These are phyloP conservation scores for Aureobasidium namibiae DNA, from an alignment of 2,329 filamentous ascomycete species.

Conservation along the genomic window DNA sequence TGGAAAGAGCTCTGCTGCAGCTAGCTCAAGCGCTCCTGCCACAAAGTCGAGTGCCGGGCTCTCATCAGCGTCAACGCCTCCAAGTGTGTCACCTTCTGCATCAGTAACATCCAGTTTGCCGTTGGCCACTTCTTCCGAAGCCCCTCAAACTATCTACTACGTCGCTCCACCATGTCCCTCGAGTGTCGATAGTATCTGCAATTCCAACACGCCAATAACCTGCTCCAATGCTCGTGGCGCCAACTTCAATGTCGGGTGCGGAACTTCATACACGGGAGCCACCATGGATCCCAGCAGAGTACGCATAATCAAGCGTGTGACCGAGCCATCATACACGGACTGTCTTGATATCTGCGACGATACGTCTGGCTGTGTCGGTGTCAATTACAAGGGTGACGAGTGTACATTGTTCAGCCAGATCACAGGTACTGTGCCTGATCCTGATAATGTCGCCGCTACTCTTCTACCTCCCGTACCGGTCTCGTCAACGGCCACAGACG, in stretches of 20 bases:
- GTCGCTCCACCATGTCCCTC: constrained; percentile 9
- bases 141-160: neutral
- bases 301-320: constrained; percentile 8
- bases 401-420: constrained; percentile 25
- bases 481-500: constrained; percentile 2
- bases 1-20: neutral
- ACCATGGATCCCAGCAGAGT: constrained; percentile 16
- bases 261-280: constrained; percentile 17
- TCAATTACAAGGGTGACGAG: constrained; percentile 22
- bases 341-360: constrained; percentile 22
- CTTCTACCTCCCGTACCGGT: neutral
- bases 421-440: constrained; percentile 21
- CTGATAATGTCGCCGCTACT: constrained; percentile 16
- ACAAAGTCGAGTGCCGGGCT: neutral
- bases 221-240: neutral
- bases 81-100: neutral
- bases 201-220: neutral
- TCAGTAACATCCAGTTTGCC: neutral
- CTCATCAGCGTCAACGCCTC: neutral
- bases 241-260: constrained; percentile 19
- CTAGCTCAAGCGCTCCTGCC: neutral
- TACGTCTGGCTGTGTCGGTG: constrained; percentile 21
- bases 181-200: constrained; percentile 3
- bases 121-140: constrained; percentile 3
- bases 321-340: constrained; percentile 15